Evolutionary conservation across 352 stramenopile species (phyloP).

Genomic region (Globisporangium parvum): DNA sequence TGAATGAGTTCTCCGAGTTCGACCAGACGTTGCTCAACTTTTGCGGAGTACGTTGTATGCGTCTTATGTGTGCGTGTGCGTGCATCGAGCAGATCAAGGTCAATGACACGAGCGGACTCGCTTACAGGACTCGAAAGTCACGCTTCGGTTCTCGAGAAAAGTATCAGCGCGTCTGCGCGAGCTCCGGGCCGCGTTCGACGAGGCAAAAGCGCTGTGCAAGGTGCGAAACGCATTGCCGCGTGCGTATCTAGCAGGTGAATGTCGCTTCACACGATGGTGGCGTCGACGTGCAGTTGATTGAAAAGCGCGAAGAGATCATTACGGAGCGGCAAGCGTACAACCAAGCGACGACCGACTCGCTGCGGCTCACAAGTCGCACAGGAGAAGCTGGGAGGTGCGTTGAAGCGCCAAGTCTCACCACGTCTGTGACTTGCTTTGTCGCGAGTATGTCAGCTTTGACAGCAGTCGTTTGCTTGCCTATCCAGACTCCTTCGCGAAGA

Average conservation of each 20-base stretch:
- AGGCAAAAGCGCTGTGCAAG: slow-evolving; percentile 8
- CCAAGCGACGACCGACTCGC: slow-evolving; percentile 9
- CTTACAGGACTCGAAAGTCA: slow-evolving; percentile 19
- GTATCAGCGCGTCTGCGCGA: slow-evolving; percentile 28
- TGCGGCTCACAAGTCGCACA: slow-evolving; percentile 17
- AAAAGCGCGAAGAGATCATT: slow-evolving; percentile 41
- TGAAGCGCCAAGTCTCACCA: no score
- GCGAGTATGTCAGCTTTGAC: no score
- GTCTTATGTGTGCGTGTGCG: neutral
- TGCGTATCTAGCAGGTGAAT: neutral
- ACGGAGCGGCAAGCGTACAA: slow-evolving; percentile 30
- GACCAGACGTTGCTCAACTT: slow-evolving; percentile 11
- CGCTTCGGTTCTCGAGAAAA: slow-evolving; percentile 24
- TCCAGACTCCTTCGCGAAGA: slow-evolving; percentile 25
- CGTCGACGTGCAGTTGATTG: slow-evolving; percentile 21
- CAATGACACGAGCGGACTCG: no score
- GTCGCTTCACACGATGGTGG: neutral
- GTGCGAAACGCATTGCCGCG: slow-evolving; percentile 5
- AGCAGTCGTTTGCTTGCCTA: neutral
- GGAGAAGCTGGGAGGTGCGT: slow-evolving; percentile 12
- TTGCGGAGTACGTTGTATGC: slow-evolving; percentile 3
- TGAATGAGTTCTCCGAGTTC: slow-evolving; percentile 14
- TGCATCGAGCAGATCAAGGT: neutral
- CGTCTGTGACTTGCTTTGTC: no score
- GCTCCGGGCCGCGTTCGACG: slow-evolving; percentile 21